Evolutionary conservation across 2,329 filamentous ascomycete genomes (phyloP), one percentile per base, ranked within the genome.

Genomic region (Neopestalotiopsis clavispora): DNA sequence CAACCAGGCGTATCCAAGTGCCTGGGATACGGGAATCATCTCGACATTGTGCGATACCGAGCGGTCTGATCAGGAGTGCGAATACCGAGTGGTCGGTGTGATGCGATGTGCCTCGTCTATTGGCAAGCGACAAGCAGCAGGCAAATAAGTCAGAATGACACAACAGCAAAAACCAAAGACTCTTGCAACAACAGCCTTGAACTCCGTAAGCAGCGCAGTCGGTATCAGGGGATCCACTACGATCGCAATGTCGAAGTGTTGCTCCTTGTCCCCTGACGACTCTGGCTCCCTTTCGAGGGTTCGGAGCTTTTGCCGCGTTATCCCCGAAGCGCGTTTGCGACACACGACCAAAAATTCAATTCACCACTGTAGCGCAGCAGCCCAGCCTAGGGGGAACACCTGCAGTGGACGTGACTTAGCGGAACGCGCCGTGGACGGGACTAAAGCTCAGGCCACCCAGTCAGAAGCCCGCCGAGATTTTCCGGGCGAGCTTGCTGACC

Each of bases 1-100:
- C 52, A 88, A 80, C 72, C 83, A 87, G 64, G 82, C 77, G 67
- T 80, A 78, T 72, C 88, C 87, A 63, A 85, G 60, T 30, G 72
- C 64, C 67, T 76, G 71, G 52, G 72, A 66, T 59, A 75, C 67
- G 9, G 72, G 69, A 68, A 70, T 66, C 77, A 78, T 78, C 68
- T 72, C 71, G 69, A 71, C 72, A 74, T 65, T 23, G 32, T 57
- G 40, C 28, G 58, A 60, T 57, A n/a, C 20, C 14, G 10, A 20
- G 66, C 32, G 42, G 60, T 40, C 12, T 64, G 12, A 6, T 20
- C 23, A 12, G 42, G 45, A 57, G n/a, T 56, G 17, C 32, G n/a
- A 49, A 20, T 30, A 20, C 17, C 17, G 17, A 52, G 14, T 20
- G 3, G 17, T 20, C 7, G 9, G 17, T 20, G 45, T 52, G 1